These are phyloP conservation scores for Trichophyton rubrum DNA, from an alignment of 2,329 filamentous ascomycete genomes.

Conservation along the genomic window DNA sequence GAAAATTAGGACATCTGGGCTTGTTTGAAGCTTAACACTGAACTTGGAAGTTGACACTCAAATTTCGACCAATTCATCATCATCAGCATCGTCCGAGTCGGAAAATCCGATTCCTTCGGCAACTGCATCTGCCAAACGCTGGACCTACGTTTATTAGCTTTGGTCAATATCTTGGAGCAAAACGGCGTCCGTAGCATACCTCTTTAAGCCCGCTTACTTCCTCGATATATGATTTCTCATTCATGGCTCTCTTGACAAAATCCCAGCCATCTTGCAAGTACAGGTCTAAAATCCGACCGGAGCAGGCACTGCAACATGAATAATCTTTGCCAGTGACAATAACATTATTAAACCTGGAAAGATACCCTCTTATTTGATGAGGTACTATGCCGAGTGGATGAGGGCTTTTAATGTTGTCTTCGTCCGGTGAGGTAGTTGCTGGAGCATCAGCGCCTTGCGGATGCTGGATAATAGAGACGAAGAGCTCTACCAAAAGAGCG, in stretches of 20 bases:
- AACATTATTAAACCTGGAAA: constrained; percentile 48
- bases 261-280: constrained; percentile 47
- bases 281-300: constrained; percentile 39
- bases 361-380: constrained; percentile 52
- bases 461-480: constrained; percentile 80
- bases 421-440: constrained; percentile 22
- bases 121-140: neutral
- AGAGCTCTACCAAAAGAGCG: constrained; percentile 75
- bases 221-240: constrained; percentile 51
- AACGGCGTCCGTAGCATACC: constrained; percentile 22
- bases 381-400: constrained; percentile 44
- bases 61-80: neutral
- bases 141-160: constrained; percentile 1
- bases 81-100: neutral
- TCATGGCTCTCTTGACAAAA: constrained; percentile 48
- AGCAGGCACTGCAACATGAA: constrained; percentile 52
- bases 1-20: neutral
- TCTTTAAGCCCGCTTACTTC: constrained; percentile 50
- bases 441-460: constrained; percentile 42
- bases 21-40: neutral
- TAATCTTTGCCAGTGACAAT: constrained; percentile 46
- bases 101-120: neutral
- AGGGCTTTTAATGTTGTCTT: constrained; percentile 31
- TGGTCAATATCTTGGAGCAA: neutral
- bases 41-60: neutral